Percentiles rank a stretch among this genome's conserved stretches.
These are phyloP conservation scores for Chlorokybus atmophyticus DNA, from an alignment of 139 green algal species.

Conservation along the genomic window DNA sequence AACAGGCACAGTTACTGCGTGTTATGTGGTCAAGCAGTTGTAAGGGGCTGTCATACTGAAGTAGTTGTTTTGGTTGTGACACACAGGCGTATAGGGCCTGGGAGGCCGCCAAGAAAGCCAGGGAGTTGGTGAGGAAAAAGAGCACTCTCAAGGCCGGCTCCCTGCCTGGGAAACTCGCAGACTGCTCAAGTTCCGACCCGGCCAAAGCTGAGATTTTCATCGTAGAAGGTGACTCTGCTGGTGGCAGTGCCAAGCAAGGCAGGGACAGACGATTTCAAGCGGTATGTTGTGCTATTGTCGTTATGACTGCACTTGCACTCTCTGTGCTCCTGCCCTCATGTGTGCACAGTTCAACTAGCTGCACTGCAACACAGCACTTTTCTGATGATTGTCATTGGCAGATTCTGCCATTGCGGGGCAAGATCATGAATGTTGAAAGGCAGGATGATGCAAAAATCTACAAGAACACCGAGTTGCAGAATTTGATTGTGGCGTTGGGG, in stretches of 20 bases:
- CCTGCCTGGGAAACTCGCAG: constrained; percentile 91
- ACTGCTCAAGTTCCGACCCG: constrained; percentile 56
- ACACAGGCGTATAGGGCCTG: constrained; percentile 34
- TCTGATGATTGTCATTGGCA: too few species aligned
- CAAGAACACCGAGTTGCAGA: constrained; percentile 87
- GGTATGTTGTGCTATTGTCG: neutral
- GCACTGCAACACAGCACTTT: too few species aligned
- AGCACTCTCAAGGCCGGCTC: constrained; percentile 63
- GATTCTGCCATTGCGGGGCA: constrained; percentile 88
- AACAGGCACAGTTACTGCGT: too few species aligned
- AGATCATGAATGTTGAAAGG: constrained; percentile 95
- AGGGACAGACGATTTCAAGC: constrained; percentile 66
- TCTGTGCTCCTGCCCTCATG: neutral
- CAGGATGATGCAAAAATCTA: constrained; percentile 65
- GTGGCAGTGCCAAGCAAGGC: constrained; percentile 87
- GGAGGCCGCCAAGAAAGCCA: constrained; percentile 81
- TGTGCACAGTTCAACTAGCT: constrained; percentile 41
- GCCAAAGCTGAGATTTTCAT: constrained; percentile 79
- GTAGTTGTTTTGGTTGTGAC: neutral
- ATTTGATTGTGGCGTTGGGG: constrained; percentile 83
- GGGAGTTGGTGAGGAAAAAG: constrained; percentile 90
- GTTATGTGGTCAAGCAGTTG: too few species aligned
- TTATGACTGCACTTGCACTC: neutral
- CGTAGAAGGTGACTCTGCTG: constrained; percentile 89
- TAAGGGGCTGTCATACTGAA: too few species aligned